Evolutionary conservation across 208 protist genomes (phyloP).

Genomic region (Vickermania spadyakhi): DNA sequence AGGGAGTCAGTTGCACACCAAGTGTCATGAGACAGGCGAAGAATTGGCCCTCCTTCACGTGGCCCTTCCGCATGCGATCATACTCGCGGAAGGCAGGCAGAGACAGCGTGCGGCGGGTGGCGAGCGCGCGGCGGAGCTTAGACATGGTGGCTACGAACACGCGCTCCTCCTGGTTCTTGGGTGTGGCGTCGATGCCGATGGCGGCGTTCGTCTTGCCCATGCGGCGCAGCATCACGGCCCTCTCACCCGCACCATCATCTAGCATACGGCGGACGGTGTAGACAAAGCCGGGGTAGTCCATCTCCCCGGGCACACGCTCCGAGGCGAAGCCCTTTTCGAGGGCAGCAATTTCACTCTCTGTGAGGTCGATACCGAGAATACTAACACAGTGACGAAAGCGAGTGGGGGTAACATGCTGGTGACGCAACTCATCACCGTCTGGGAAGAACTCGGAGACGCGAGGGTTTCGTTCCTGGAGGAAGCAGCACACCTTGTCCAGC

Average conservation of each 20-base stretch:
- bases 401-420: constrained; percentile 57
- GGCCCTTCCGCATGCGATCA: constrained; percentile 57
- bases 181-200: neutral
- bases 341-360: constrained; percentile 30
- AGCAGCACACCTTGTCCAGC: constrained; percentile 39
- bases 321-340: constrained; percentile 48
- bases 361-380: constrained; percentile 60
- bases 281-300: constrained; percentile 67
- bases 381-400: constrained; percentile 71
- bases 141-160: constrained; percentile 24
- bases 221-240: constrained; percentile 36
- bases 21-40: constrained; percentile 67
- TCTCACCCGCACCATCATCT: constrained; percentile 28
- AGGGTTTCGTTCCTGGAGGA: constrained; percentile 61
- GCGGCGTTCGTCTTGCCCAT: constrained; percentile 11
- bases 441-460: constrained; percentile 71
- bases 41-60: constrained; percentile 82
- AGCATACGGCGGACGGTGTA: constrained; percentile 39
- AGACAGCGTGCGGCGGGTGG: constrained; percentile 34
- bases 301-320: constrained; percentile 10
- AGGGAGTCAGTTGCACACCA: constrained; percentile 55
- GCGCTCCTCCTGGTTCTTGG: constrained; percentile 7
- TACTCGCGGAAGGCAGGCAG: constrained; percentile 73
- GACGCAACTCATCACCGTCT: constrained; percentile 78
- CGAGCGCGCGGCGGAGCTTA: constrained; percentile 38